These are phyloP conservation scores for Davidsoniella australis DNA, from an alignment of 2,329 filamentous ascomycete genomes.

Conservation along the genomic window DNA sequence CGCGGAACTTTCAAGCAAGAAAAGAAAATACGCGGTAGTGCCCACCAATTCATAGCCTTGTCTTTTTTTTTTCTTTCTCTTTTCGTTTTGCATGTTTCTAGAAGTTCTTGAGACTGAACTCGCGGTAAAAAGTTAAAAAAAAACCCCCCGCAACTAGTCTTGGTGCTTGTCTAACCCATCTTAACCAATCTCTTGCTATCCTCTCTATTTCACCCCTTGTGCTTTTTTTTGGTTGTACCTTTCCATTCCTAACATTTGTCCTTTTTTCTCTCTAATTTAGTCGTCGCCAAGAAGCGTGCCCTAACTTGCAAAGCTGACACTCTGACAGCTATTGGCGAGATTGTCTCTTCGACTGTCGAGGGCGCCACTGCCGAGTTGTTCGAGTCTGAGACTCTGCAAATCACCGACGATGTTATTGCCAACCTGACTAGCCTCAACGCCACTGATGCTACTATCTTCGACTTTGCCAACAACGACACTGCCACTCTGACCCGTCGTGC, in stretches of 20 bases:
- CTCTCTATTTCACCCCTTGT: not conserved
- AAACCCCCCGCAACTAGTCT: too few species aligned
- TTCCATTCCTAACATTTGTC: not conserved
- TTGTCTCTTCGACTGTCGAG: not conserved
- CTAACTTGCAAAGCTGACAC: constrained; percentile 8
- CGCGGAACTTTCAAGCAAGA: too few species aligned
- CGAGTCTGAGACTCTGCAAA: constrained; percentile 3
- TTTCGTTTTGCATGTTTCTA: not conserved
- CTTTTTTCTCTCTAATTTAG: not conserved
- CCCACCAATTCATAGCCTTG: not conserved
- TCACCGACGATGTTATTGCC: constrained; percentile 3
- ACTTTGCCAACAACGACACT: constrained; percentile 4
- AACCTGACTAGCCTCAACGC: not conserved
- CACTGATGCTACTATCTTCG: constrained; percentile 7
- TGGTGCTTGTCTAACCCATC: too few species aligned
- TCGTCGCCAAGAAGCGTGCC: not conserved
- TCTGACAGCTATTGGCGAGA: constrained; percentile 4
- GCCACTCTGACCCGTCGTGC: constrained; percentile 1
- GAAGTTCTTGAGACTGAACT: not conserved
- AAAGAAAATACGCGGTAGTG: not conserved
- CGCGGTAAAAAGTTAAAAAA: not conserved
- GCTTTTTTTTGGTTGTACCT: not conserved
- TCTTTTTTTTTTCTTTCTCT: not conserved
- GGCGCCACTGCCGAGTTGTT: constrained; percentile 4
- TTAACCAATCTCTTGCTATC: not conserved